Evolutionary conservation across 106 monocot genomes (phyloP).

Genomic region (Cymbidium sinense): DNA sequence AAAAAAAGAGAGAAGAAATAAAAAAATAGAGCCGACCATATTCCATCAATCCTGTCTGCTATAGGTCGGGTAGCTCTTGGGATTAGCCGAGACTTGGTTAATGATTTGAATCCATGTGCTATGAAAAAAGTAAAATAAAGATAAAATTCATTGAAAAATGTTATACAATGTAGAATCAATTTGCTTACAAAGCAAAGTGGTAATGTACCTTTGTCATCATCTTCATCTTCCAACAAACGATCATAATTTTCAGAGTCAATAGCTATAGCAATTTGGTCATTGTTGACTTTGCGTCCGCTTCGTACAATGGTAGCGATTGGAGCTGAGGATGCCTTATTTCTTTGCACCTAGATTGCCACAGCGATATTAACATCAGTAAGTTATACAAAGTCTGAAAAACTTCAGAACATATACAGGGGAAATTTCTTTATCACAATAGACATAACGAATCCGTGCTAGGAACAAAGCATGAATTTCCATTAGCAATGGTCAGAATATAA

Average conservation of each 20-base stretch:
- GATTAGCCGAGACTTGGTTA: slow-evolving; percentile 81
- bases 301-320: slow-evolving; percentile 42
- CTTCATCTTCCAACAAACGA: slow-evolving; percentile 52
- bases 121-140: slow-evolving; percentile 13
- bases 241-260: slow-evolving; percentile 63
- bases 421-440: not conserved
- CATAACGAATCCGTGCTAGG: not conserved
- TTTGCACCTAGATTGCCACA: slow-evolving; percentile 32
- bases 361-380: not conserved
- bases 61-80: slow-evolving; percentile 78
- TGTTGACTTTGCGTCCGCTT: slow-evolving; percentile 73
- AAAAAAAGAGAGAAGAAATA: not conserved
- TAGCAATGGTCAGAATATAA: no score
- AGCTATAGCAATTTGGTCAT: slow-evolving; percentile 76
- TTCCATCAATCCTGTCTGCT: slow-evolving; percentile 83
- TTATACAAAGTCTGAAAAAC: not conserved
- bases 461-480: not conserved
- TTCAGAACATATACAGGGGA: not conserved
- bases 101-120: slow-evolving; percentile 99
- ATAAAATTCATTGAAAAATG: not conserved
- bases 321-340: slow-evolving; percentile 38
- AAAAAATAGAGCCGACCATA: slow-evolving; percentile 55
- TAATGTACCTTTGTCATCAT: slow-evolving; percentile 85
- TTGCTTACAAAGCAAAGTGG: not conserved
- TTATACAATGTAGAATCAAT: not conserved